These are phyloP conservation scores for Trichosporon coremiiforme DNA, from an alignment of 1,284 basidiomycete genomes.

Conservation along the genomic window DNA sequence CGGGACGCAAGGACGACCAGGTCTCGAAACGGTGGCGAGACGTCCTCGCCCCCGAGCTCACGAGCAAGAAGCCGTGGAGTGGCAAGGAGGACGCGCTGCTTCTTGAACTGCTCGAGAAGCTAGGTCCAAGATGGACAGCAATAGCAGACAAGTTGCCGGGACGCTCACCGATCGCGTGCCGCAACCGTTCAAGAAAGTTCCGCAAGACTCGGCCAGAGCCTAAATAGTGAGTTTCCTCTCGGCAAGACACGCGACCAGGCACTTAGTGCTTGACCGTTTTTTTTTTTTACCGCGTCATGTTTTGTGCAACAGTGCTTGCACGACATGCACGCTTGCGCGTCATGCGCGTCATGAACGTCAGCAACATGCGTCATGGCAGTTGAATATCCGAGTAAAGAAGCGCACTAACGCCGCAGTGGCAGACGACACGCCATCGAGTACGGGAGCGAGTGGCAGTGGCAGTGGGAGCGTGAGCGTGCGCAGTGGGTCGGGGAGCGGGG, in stretches of 20 bases:
- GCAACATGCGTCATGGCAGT: background rate
- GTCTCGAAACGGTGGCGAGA: constrained; percentile 38
- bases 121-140: constrained; percentile 35
- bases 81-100: constrained; percentile 33
- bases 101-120: constrained; percentile 30
- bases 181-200: constrained; percentile 32
- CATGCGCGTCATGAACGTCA: too few relatives aligned
- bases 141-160: constrained; percentile 36
- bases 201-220: constrained; percentile 14
- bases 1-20: constrained; percentile 39
- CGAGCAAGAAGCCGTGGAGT: constrained; percentile 33
- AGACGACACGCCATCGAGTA: constrained; percentile 4
- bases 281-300: background rate
- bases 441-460: constrained; percentile 4
- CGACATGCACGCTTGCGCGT: too few relatives aligned
- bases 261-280: too few relatives aligned
- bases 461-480: background rate
- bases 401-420: constrained; percentile 15
- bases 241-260: background rate
- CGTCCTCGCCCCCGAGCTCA: constrained; percentile 35
- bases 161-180: constrained; percentile 33
- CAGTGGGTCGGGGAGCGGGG: background rate
- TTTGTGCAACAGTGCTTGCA: too few relatives aligned
- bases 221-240: background rate
- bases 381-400: background rate